Percentiles rank a stretch among this genome's conserved stretches.
Evolutionary conservation across 495 filamentous ascomycete species (phyloP).

Genomic region (Chaetomium fimeti): DNA sequence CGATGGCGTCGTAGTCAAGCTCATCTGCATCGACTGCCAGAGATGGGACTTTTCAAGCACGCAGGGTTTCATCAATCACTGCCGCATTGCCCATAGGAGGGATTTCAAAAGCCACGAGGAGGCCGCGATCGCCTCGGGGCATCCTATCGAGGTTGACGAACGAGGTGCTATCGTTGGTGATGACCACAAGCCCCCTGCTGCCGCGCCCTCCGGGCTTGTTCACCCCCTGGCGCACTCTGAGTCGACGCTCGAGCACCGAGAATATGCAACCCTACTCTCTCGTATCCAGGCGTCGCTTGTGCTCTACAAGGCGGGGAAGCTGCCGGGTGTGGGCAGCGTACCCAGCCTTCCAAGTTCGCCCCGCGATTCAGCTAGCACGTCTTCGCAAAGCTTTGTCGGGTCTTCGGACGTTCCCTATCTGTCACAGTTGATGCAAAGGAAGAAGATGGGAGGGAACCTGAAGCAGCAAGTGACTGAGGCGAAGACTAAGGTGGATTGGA

Average conservation of each 20-base stretch:
- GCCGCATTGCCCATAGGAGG: constrained; percentile 86
- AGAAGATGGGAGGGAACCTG: constrained; percentile 64
- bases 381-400: constrained; percentile 47
- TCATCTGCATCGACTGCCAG: constrained; percentile 85
- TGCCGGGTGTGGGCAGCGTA: constrained; percentile 45
- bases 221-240: constrained; percentile 68
- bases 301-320: constrained; percentile 46
- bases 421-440: constrained; percentile 64
- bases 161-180: constrained; percentile 54
- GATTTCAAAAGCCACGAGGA: constrained; percentile 93
- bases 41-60: constrained; percentile 89
- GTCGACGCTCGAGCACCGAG: constrained; percentile 53
- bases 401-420: constrained; percentile 74
- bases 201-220: constrained; percentile 52
- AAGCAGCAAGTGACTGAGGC: constrained; percentile 58
- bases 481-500: constrained; percentile 55
- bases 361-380: constrained; percentile 19
- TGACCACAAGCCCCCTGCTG: constrained; percentile 46
- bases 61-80: constrained; percentile 98
- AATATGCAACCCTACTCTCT: constrained; percentile 48
- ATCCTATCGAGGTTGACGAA: constrained; percentile 70
- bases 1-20: constrained; percentile 62
- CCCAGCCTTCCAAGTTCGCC: constrained; percentile 29
- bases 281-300: constrained; percentile 50
- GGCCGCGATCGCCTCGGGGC: constrained; percentile 84